phyloP scores from a whole-genome alignment of 83 land plant species.

The Picea abies region DNA sequence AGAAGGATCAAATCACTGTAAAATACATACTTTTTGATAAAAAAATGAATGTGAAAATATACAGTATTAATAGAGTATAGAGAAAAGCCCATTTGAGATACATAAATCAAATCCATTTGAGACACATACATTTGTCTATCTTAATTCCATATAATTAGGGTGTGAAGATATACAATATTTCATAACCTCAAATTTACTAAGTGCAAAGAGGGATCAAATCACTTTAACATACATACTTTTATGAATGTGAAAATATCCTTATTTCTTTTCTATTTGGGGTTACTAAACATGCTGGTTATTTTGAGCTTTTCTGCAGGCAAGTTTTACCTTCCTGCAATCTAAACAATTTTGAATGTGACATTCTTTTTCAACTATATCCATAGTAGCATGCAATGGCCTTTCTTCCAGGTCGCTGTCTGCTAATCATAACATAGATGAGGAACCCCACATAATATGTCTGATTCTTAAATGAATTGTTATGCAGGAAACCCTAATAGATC shows the following conservation, averaged over 20 bases:
- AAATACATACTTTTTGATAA: neutral
- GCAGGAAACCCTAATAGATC: constrained; percentile 81
- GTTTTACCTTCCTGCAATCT: no score
- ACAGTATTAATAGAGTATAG: no score
- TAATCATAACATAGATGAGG: no score
- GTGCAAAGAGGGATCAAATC: neutral
- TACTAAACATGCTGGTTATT: no score
- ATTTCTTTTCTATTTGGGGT: no score
- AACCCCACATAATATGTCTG: neutral
- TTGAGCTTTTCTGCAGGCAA: no score
- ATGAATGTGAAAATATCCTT: neutral
- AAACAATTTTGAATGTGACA: no score
- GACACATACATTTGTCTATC: neutral
- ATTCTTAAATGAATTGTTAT: constrained; percentile 2
- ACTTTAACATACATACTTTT: neutral
- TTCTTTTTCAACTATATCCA: no score
- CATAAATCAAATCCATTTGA: no score
- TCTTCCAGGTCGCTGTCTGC: no score
- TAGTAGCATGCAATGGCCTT: no score
- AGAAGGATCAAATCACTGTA: neutral
- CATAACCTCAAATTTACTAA: neutral
- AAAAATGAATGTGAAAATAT: neutral
- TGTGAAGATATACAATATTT: neutral
- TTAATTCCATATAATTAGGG: neutral
- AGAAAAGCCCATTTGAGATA: no score